Base-by-base conservation (phyloP, 352 stramenopile species). In the Phytopythium litorale region DNA sequence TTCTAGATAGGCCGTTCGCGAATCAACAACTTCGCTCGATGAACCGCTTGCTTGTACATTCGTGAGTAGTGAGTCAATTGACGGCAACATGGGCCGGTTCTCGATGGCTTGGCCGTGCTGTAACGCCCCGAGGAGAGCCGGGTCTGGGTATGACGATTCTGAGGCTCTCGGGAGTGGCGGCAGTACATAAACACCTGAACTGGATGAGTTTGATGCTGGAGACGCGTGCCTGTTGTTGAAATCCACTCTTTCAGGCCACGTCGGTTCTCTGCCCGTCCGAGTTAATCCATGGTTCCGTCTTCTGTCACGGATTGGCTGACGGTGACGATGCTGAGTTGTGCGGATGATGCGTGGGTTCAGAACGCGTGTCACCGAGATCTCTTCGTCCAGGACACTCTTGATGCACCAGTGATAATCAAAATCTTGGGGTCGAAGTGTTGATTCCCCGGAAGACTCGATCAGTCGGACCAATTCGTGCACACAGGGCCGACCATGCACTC, bases 351-450 rank as follows among this genome's bases (percentile, higher is more conserved):
- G 16, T 11, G 9, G 43, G n/a, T 50, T 50, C 11, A n/a, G n/a
- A 11, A 50, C 43, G 8, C 43, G 43, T 11, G 43, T 50, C 18
- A 25, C 28, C 43, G 43, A n/a, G 43, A 18, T 18, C 6, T 50
- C 43, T 9, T 18, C 43, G 9, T 50, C 43, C 16, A 18, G 9
- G n/a, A 7, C 7, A 25, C 43, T 40, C 35, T 40, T 50, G n/a
- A 50, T 50, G 18, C 16, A n/a, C 15, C 60, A 62, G 35, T 66
- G 60, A 16, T 18, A 1, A 57, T 61, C 33, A 16, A 57, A 66
- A 18, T 62, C 11, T 23, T 61, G 2, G 1, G 49, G 18, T 6
- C 32, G 6, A 9, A 66, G 46, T 30, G 56, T 42, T 4, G 35
- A 19, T 12, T 56, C 43, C 1, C 60, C 32, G 9, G 59, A 33